phyloP scores from a whole-genome alignment of 1,139 yeast species.

The Williopsis jadinii region DNA sequence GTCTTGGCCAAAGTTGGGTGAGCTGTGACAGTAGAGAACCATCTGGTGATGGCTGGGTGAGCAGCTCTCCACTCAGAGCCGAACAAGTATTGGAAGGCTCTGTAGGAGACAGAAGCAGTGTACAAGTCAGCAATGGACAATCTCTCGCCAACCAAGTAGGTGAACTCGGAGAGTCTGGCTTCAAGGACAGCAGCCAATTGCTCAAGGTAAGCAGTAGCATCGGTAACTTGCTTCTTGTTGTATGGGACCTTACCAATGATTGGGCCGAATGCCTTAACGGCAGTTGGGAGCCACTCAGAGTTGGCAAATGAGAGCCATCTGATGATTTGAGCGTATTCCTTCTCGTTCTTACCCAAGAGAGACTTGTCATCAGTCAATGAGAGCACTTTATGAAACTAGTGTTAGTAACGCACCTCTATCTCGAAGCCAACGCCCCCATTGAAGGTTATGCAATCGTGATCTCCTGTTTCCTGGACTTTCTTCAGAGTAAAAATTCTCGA shows the following conservation, averaged over 20 bases:
- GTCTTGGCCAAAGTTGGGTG: constrained; percentile 46
- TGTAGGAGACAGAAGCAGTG: constrained; percentile 49
- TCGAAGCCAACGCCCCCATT: neutral
- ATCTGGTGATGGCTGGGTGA: constrained; percentile 75
- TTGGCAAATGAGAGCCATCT: constrained; percentile 82
- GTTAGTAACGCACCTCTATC: constrained; percentile 14
- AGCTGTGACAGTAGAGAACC: constrained; percentile 70
- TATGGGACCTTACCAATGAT: constrained; percentile 49
- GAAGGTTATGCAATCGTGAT: neutral
- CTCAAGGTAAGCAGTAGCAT: constrained; percentile 33
- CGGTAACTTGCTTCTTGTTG: constrained; percentile 78
- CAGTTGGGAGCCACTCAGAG: constrained; percentile 51
- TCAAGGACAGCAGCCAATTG: constrained; percentile 43
- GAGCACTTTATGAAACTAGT: constrained; percentile 16
- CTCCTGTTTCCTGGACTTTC: neutral
- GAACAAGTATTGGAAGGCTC: constrained; percentile 63
- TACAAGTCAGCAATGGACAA: constrained; percentile 78
- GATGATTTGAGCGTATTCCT: constrained; percentile 64
- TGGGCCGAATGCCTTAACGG: constrained; percentile 35
- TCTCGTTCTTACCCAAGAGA: constrained; percentile 56
- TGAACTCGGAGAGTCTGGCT: constrained; percentile 62
- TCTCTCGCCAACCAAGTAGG: constrained; percentile 91
- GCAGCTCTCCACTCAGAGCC: constrained; percentile 72
- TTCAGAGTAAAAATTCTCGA: constrained; percentile 45
- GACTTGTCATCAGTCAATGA: constrained; percentile 30